These are phyloP conservation scores for Saccharomycopsis javanensis DNA, from an alignment of 805 yeast species.

Conservation along the genomic window DNA sequence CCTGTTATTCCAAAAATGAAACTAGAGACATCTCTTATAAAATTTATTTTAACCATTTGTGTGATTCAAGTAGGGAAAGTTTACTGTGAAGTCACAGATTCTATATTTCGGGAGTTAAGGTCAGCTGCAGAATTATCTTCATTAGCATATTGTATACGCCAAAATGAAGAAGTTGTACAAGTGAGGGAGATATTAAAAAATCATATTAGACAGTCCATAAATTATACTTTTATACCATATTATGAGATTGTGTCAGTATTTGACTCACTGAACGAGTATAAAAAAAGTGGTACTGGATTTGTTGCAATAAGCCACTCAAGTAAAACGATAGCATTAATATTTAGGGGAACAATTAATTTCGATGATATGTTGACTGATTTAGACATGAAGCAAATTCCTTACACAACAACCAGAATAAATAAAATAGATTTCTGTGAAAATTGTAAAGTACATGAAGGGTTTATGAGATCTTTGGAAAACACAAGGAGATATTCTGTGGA, in stretches of 20 bases:
- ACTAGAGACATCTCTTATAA: neutral
- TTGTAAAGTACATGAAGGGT: conserved; percentile 59
- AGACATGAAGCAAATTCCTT: conserved; percentile 31
- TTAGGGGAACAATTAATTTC: conserved; percentile 56
- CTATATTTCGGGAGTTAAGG: neutral
- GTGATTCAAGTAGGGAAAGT: neutral
- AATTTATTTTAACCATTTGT: neutral
- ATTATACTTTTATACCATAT: neutral
- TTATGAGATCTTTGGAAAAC: conserved; percentile 31
- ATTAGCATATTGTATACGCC: neutral
- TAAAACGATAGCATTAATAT: conserved; percentile 38
- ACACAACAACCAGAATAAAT: conserved; percentile 19
- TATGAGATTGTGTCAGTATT: conserved; percentile 2
- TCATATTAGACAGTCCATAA: neutral
- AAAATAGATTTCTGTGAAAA: conserved; percentile 31
- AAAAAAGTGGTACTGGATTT: conserved; percentile 29
- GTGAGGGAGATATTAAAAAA: neutral
- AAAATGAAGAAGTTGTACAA: neutral
- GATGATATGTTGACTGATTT: conserved; percentile 59
- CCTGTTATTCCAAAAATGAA: no score
- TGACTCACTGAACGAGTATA: neutral
- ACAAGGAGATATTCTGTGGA: conserved; percentile 12
- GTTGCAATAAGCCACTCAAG: conserved; percentile 39
- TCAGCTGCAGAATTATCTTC: neutral
- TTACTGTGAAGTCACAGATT: neutral